Base-by-base conservation (phyloP, 345 rosid species). In the Eucalyptus melliodora region DNA sequence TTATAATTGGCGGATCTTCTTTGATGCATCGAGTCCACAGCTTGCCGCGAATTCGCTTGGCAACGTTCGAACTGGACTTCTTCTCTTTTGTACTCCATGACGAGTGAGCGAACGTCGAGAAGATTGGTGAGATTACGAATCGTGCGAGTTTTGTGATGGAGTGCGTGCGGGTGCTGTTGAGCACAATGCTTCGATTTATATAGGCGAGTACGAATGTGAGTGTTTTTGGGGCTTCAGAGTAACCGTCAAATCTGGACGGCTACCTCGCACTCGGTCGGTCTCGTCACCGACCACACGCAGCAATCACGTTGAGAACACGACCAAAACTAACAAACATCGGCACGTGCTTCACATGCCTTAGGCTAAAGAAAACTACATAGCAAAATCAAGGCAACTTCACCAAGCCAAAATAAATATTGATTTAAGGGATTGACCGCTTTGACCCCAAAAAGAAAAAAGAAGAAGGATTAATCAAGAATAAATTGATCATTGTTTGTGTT, bases 1-100 rank as follows among this genome's bases (percentile, higher is more conserved):
- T 91, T 92, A 87, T 95, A 95, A 88, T 91, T 89, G 67, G 95
- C 93, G 9, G 95, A 92, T 59, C 94, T 89, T 87, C 95, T 91
- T 50, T 88, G 88, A 5, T 87, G 91, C 40, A 4, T 27, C 15
- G 27, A 56, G 13, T 81, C 83, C 67, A 37, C 12, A 42, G 59
- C 89, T 88, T 86, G 59, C 24, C 24, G 44, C 12, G 42, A 34
- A 69, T 16, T 34, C 7, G 42, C 81, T 34, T 34, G 44, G 44
- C 82, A 34, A 17, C 26, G 44, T 72, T 37, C 26, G 14, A 72
- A 34, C 7, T 10, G 44, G 82, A 72, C 82, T 17, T 19, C 42
- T 34, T 72, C 11, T 34, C 2, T 17, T 17, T 72, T 72, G 4
- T 34, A 0, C 8, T 34, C 82, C 82, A 72, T 72, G 44, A 10